A percentile compares a stretch with the other conserved stretches of the same genome.
Conservation (phyloP, 2,329 filamentous ascomycete genomes). For the Arthrinium puccinioides region DNA sequence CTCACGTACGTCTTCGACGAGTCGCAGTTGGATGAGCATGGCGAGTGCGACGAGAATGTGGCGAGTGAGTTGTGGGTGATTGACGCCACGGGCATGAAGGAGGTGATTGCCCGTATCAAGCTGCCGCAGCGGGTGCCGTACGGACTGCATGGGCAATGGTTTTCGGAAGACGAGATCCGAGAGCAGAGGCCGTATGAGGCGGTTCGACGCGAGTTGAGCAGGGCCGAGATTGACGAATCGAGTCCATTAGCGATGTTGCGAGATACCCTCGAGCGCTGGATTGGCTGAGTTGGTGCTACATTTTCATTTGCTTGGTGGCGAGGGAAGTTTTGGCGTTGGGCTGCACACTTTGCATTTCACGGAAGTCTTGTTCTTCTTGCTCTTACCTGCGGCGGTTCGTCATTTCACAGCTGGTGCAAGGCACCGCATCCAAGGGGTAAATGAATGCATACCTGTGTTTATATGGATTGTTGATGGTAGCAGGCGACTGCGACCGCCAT, state of each 20-base stretch:
- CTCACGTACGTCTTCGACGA: slow-evolving; percentile 67
- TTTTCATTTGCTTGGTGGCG: too few species aligned
- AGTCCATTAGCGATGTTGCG: slow-evolving; percentile 16
- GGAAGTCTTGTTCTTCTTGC: too few species aligned
- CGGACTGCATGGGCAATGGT: slow-evolving; percentile 59
- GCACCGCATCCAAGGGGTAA: too few species aligned
- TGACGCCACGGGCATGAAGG: slow-evolving; percentile 54
- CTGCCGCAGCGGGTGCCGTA: slow-evolving; percentile 64
- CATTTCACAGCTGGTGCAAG: too few species aligned
- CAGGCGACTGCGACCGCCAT: too few species aligned
- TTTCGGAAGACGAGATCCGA: slow-evolving; percentile 42
- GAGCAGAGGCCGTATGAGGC: slow-evolving; percentile 31
- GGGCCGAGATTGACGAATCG: slow-evolving; percentile 13
- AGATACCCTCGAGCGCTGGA: slow-evolving; percentile 13
- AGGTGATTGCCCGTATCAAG: slow-evolving; percentile 49
- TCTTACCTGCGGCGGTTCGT: too few species aligned
- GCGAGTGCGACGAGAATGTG: slow-evolving; percentile 26
- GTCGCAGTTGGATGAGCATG: slow-evolving; percentile 46
- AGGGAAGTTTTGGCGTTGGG: too few species aligned
- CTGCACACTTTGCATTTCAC: too few species aligned
- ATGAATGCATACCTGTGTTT: too few species aligned
- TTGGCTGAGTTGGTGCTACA: slow-evolving; percentile 14
- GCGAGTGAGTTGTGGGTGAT: slow-evolving; percentile 61
- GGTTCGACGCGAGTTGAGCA: slow-evolving; percentile 10
- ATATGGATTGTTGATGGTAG: too few species aligned